phyloP scores from a whole-genome alignment of 441 rosid genomes.

The Pelargonium cotyledonis region DNA sequence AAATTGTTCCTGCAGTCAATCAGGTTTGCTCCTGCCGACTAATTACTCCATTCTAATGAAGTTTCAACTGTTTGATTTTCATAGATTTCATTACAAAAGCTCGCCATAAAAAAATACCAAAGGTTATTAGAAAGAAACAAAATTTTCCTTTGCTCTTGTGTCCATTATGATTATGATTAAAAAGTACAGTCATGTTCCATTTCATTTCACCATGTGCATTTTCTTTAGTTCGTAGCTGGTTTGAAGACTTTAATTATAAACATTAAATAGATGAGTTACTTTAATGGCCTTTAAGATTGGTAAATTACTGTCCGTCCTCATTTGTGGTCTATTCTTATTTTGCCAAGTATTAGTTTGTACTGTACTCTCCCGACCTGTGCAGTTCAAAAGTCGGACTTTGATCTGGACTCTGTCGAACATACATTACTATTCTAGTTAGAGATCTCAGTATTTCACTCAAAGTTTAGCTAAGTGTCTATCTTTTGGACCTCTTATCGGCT shows the following conservation, averaged over 20 bases:
- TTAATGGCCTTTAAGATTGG: too few species aligned
- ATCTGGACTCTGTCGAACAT: background rate
- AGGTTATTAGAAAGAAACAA: background rate
- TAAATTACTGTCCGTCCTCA: too few species aligned
- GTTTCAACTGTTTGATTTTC: background rate
- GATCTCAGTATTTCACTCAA: background rate
- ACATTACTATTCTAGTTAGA: background rate
- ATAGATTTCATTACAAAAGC: slow-evolving; percentile 2
- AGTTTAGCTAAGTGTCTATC: background rate
- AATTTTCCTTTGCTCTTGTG: background rate
- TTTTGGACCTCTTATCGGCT: background rate
- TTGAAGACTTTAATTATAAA: background rate
- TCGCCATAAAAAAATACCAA: background rate
- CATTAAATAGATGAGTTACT: too few species aligned
- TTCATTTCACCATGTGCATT: background rate
- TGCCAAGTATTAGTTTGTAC: background rate
- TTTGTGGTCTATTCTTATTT: background rate
- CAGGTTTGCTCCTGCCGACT: slow-evolving; percentile 32
- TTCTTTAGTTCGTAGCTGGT: background rate
- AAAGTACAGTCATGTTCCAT: background rate
- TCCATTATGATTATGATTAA: background rate
- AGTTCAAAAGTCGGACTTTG: background rate
- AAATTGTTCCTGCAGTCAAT: slow-evolving; percentile 51
- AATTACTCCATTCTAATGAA: background rate
- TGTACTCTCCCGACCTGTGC: background rate